Evolutionary conservation across 2,329 filamentous ascomycete species (phyloP), one percentile per base, ranked within the genome.

Genomic region (Aspergillaceae sp.): DNA sequence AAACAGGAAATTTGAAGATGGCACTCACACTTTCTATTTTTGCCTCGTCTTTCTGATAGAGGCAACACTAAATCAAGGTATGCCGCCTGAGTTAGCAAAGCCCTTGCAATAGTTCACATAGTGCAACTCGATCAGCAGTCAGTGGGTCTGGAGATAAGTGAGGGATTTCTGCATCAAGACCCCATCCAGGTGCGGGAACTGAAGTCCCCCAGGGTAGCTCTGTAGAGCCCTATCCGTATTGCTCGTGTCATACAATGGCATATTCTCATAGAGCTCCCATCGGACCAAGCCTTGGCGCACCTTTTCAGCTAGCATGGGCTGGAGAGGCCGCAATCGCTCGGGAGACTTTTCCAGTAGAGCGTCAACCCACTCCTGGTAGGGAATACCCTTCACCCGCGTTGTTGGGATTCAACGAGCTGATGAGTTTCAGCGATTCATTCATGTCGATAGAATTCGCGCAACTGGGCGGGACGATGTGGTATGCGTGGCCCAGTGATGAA

Each of bases 251-350:
- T 59, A 58, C 4, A 49, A n/a, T 3, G 57, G 52, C 56, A 58
- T 61, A 29, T 55, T 51, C 43, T 59, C 50, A 32, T 56, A 54
- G 8, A 59, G 37, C 41, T 61, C 58, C 58, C 58, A 61, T 5
- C 56, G 54, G 3, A 48, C 56, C 27, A 52, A 28, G 2, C 51
- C 54, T 11, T 53, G 40, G 5, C 52, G 48, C 4, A 54, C 54
- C 41, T 45, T 52, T 41, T 61, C 57, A n/a, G 52, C 44, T 6
- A 61, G 43, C 54, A 59, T 55, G 3, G 56, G 56, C 7, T 48
- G 51, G 10, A 59, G 43, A 1, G 56, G 51, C 27, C 42, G 49
- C n/a, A 59, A 38, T 7, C 46, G 37, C 9, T 29, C 35, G 7
- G 35, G 44, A 1, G 48, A 29, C 7, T 36, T 44, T 11, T 35